A percentile compares a stretch with the other conserved stretches of the same genome.
Evolutionary conservation across 2,329 filamentous ascomycete species (phyloP).

Genomic region (Aureobasidium melanogenum): DNA sequence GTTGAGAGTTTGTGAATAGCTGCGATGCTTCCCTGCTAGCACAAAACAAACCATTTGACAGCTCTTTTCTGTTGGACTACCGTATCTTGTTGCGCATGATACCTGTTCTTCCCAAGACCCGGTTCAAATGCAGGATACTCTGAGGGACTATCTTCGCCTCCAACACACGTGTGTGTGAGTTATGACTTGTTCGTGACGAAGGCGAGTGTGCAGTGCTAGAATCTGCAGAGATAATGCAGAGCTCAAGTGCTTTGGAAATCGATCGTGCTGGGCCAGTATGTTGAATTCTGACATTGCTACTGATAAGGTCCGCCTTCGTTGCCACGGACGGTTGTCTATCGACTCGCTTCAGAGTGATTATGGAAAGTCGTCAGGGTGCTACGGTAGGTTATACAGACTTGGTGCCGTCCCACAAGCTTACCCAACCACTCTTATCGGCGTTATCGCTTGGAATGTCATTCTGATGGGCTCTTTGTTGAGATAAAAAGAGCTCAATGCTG

Average conservation of each 20-base stretch:
- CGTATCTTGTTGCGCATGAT: not conserved
- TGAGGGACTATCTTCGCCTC: no score
- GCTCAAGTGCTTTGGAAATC: not conserved
- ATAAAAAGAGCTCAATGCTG: not conserved
- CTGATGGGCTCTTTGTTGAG: conserved; percentile 5
- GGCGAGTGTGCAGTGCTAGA: not conserved
- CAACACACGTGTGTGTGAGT: no score
- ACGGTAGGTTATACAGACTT: not conserved
- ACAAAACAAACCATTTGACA: not conserved
- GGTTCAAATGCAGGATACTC: no score
- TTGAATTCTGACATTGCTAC: not conserved
- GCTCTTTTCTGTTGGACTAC: not conserved
- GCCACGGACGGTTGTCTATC: not conserved
- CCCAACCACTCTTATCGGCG: not conserved
- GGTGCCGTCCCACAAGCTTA: not conserved
- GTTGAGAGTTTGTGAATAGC: no score
- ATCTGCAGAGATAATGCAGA: not conserved
- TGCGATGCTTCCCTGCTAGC: not conserved
- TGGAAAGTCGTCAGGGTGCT: not conserved
- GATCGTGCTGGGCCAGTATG: not conserved
- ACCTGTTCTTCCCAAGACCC: no score
- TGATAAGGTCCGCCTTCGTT: no score
- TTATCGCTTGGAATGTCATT: conserved; percentile 2
- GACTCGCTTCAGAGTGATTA: not conserved
- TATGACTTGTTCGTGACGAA: no score